Percentiles rank a stretch among this genome's conserved stretches.
These are phyloP conservation scores for Sisymbrium altissimum DNA, from an alignment of 345 rosid genomes.

Conservation along the genomic window DNA sequence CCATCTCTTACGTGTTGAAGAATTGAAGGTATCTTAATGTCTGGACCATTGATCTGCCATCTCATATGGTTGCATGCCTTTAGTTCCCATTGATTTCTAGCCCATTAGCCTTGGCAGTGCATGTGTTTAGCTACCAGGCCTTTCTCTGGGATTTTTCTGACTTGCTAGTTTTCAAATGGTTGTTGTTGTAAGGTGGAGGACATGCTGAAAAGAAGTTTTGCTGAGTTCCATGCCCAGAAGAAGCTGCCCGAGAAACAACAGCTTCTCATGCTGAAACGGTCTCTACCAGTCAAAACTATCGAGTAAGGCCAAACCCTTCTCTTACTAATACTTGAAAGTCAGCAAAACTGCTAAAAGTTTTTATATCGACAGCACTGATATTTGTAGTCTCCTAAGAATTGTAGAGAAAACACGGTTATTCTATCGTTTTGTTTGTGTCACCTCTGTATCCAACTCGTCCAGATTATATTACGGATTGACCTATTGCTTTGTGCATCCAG, in stretches of 20 bases:
- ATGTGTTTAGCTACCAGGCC: background rate
- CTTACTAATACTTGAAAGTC: background rate
- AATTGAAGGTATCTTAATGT: conserved; percentile 67
- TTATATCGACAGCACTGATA: background rate
- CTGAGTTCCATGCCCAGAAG: conserved; percentile 94
- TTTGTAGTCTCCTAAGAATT: background rate
- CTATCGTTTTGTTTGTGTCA: background rate
- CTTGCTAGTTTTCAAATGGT: conserved; percentile 3
- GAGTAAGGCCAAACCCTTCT: conserved; percentile 55
- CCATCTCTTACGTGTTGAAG: conserved; percentile 98
- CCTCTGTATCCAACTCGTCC: background rate
- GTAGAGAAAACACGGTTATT: background rate
- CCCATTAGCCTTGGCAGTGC: background rate
- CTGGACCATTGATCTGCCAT: background rate
- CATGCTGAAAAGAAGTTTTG: conserved; percentile 98
- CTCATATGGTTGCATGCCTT: conserved; percentile 2
- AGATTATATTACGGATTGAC: conserved; percentile 3
- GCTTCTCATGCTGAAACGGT: conserved; percentile 72
- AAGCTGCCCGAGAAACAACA: conserved; percentile 84
- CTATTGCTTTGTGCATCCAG: conserved; percentile 40
- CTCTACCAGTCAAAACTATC: conserved; percentile 62
- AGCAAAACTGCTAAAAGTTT: background rate
- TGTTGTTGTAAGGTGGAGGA: conserved; percentile 76
- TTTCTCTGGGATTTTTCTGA: background rate
- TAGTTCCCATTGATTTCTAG: conserved; percentile 3